These are phyloP conservation scores for Aureococcus anophagefferens DNA, from an alignment of 108 stramenopile genomes.

Conservation along the genomic window DNA sequence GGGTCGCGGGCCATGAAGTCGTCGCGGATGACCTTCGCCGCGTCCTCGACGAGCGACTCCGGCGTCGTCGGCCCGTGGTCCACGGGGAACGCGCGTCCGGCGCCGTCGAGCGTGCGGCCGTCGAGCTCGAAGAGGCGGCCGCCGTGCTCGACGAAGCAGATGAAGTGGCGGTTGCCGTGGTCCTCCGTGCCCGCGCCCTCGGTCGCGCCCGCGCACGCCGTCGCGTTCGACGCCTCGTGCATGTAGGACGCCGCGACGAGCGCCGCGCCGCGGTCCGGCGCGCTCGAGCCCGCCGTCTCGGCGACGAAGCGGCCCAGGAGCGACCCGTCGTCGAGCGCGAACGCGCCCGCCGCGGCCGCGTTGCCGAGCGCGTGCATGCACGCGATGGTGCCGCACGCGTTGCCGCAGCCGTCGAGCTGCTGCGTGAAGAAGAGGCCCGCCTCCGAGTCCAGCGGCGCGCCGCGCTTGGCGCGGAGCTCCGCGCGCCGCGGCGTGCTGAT, in stretches of 20 bases:
- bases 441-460: not conserved
- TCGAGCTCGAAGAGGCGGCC: slow-evolving; percentile 10
- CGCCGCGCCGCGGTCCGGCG: not conserved
- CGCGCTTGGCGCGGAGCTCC: not conserved
- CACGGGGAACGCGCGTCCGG: slow-evolving; percentile 1
- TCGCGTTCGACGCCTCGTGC: slow-evolving; percentile 6
- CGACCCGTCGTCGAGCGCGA: not conserved
- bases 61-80: slow-evolving; percentile 3
- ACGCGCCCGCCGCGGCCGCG: not conserved
- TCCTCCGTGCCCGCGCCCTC: slow-evolving; percentile 9
- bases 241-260: not conserved
- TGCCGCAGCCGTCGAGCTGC: slow-evolving; percentile 9
- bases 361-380: slow-evolving; percentile 13
- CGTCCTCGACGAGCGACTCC: not conserved
- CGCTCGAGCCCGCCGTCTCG: not conserved
- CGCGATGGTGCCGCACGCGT: slow-evolving; percentile 18
- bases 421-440: slow-evolving; percentile 8
- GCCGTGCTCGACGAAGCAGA: slow-evolving; percentile 7
- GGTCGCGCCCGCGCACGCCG: slow-evolving; percentile 12
- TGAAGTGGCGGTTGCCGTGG: slow-evolving; percentile 9
- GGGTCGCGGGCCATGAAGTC: slow-evolving; percentile 14
- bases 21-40: slow-evolving; percentile 9
- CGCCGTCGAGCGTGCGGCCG: slow-evolving; percentile 2
- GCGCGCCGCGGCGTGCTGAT: slow-evolving; percentile 1
- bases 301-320: slow-evolving; percentile 1